A percentile compares a stretch with the other conserved stretches of the same genome.
phyloP scores from a whole-genome alignment of 1,284 basidiomycete species.

The Cystobasidium pallidum region DNA sequence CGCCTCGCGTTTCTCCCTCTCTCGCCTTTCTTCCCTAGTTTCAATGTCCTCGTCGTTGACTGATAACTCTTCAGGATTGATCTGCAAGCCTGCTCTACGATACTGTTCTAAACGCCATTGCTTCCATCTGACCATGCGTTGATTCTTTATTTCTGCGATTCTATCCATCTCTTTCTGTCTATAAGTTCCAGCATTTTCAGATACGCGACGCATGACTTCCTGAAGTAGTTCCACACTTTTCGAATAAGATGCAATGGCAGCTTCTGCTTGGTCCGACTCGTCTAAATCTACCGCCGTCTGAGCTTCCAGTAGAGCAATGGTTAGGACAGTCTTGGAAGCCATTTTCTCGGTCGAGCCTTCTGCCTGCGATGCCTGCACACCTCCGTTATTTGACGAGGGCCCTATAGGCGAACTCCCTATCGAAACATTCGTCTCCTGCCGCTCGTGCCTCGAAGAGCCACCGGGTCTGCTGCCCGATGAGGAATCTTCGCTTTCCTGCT shows the following conservation, averaged over 20 bases:
- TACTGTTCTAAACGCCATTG: conserved; percentile 18
- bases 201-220: conserved; percentile 58
- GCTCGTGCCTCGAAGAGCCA: background rate
- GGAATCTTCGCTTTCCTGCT: background rate
- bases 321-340: conserved; percentile 56
- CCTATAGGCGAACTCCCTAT: background rate
- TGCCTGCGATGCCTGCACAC: background rate
- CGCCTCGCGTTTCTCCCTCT: conserved; percentile 44
- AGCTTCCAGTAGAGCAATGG: conserved; percentile 57
- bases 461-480: background rate
- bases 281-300: conserved; percentile 58
- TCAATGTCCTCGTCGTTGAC: conserved; percentile 7
- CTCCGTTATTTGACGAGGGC: background rate
- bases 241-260: conserved; percentile 57
- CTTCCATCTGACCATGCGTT: conserved; percentile 45
- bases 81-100: background rate
- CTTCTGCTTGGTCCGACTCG: conserved; percentile 56
- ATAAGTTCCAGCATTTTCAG: conserved; percentile 49
- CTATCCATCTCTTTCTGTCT: conserved; percentile 27
- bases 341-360: background rate
- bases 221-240: conserved; percentile 56
- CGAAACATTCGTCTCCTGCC: background rate
- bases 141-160: conserved; percentile 3
- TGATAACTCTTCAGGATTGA: background rate
- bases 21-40: conserved; percentile 41